A percentile compares a stretch with the other conserved stretches of the same genome.
Evolutionary conservation across 1,284 basidiomycete species (phyloP).

Genomic region (Ustilago sp.): DNA sequence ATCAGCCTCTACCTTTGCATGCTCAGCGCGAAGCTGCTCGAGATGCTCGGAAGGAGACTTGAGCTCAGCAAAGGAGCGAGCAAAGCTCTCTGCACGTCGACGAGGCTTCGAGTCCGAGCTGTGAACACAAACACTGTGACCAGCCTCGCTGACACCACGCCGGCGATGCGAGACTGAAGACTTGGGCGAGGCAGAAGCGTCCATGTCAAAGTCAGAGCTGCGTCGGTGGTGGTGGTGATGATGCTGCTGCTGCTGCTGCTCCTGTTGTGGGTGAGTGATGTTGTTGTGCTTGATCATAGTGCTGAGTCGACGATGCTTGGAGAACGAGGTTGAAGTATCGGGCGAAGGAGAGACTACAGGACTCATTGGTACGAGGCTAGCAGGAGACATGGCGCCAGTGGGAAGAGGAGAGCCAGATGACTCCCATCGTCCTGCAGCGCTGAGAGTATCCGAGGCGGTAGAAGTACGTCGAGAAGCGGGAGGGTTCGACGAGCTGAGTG

Average conservation of each 20-base stretch:
- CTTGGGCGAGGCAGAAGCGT: conserved; percentile 15
- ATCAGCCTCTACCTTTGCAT: conserved; percentile 30
- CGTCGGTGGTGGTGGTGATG: background rate
- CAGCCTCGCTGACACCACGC: conserved; percentile 34
- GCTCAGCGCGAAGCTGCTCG: conserved; percentile 39
- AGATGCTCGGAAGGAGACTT: conserved; percentile 38
- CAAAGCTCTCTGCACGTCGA: conserved; percentile 47
- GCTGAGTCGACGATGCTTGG: conserved; percentile 44
- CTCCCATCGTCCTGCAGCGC: conserved; percentile 9
- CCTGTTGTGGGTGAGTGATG: background rate
- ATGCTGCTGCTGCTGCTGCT: conserved; percentile 20
- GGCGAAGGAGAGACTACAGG: conserved; percentile 13
- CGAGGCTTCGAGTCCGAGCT: conserved; percentile 17
- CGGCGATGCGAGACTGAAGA: conserved; percentile 10
- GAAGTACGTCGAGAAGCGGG: conserved; percentile 29
- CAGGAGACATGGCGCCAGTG: conserved; percentile 40
- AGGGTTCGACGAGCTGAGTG: conserved; percentile 23
- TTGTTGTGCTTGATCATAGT: conserved; percentile 36
- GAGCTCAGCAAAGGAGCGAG: conserved; percentile 50
- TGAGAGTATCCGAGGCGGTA: conserved; percentile 8
- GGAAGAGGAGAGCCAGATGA: conserved; percentile 35
- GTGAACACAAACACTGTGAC: background rate
- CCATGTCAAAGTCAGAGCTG: conserved; percentile 3
- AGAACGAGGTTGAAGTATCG: conserved; percentile 28
- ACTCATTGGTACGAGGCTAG: conserved; percentile 12